A percentile compares a stretch with the other conserved stretches of the same genome.
These are phyloP conservation scores for Clarireedia sp. DNA, from an alignment of 2,329 filamentous ascomycete species.

Conservation along the genomic window DNA sequence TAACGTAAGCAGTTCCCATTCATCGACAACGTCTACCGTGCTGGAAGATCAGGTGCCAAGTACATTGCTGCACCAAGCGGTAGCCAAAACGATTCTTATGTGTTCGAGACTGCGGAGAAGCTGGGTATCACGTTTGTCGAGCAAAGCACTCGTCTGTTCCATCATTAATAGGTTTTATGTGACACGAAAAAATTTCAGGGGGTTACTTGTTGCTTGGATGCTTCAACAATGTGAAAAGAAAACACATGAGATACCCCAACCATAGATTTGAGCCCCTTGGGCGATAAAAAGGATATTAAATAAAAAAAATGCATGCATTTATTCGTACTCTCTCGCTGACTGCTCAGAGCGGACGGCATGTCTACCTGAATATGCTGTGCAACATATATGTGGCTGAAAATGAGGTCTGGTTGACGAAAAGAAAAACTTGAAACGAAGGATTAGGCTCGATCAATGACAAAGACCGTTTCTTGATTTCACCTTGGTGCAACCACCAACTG, in stretches of 20 bases:
- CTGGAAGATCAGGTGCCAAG: conserved; percentile 80
- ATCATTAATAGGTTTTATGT: conserved; percentile 55
- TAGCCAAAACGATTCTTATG: conserved; percentile 74
- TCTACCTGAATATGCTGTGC: no score
- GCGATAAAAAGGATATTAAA: neutral
- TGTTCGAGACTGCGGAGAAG: conserved; percentile 86
- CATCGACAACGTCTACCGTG: conserved; percentile 94
- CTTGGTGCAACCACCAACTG: no score
- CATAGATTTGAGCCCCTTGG: neutral
- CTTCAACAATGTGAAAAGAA: conserved; percentile 1
- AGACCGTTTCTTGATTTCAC: no score
- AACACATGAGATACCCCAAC: conserved; percentile 12
- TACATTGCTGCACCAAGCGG: conserved; percentile 92
- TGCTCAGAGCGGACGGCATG: no score
- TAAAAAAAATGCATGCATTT: neutral
- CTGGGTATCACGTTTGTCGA: conserved; percentile 90
- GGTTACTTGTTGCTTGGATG: conserved; percentile 14
- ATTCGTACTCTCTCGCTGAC: no score
- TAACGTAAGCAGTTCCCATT: conserved; percentile 73
- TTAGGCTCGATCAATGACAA: no score
- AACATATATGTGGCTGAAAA: no score
- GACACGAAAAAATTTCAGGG: neutral
- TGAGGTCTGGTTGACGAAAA: no score
- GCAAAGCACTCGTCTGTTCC: conserved; percentile 89
- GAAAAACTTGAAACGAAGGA: no score